Evolutionary conservation across 2,329 filamentous ascomycete species (phyloP).

Genomic region (Alternaria sp.): DNA sequence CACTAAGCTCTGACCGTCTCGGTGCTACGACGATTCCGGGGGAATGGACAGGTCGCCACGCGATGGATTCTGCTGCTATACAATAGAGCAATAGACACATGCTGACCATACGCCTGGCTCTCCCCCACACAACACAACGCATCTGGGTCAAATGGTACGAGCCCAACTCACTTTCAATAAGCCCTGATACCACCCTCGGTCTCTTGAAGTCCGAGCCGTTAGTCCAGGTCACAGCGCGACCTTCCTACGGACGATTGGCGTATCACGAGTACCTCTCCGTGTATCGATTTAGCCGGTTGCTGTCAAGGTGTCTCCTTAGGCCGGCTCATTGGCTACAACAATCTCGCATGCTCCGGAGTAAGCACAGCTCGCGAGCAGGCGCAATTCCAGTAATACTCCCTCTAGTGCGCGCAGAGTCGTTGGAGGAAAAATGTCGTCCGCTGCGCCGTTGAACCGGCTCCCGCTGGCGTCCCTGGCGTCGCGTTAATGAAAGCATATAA

Average conservation of each 20-base stretch:
- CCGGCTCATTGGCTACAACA: conserved; percentile 4
- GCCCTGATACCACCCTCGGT: background rate
- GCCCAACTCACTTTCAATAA: background rate
- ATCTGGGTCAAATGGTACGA: background rate
- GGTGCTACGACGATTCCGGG: background rate
- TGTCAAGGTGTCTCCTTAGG: background rate
- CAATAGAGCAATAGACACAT: background rate
- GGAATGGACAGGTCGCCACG: background rate
- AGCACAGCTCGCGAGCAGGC: background rate
- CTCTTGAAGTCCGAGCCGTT: background rate
- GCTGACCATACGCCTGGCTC: background rate
- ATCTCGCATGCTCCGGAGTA: background rate
- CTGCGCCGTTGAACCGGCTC: conserved; percentile 4
- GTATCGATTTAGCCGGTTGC: conserved; percentile 16
- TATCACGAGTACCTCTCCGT: background rate
- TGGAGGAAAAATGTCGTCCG: conserved; percentile 14
- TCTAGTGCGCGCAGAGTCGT: conserved; percentile 1
- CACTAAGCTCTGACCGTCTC: background rate
- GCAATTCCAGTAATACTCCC: background rate
- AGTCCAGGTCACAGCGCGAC: background rate
- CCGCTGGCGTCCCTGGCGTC: background rate
- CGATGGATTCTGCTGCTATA: background rate
- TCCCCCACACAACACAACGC: background rate
- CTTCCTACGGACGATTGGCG: background rate
- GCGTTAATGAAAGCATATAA: conserved; percentile 7